A percentile compares a stretch with the other conserved stretches of the same genome.
These are phyloP conservation scores for Fistulinella prunicolor DNA, from an alignment of 768 basidiomycete species.

Conservation along the genomic window DNA sequence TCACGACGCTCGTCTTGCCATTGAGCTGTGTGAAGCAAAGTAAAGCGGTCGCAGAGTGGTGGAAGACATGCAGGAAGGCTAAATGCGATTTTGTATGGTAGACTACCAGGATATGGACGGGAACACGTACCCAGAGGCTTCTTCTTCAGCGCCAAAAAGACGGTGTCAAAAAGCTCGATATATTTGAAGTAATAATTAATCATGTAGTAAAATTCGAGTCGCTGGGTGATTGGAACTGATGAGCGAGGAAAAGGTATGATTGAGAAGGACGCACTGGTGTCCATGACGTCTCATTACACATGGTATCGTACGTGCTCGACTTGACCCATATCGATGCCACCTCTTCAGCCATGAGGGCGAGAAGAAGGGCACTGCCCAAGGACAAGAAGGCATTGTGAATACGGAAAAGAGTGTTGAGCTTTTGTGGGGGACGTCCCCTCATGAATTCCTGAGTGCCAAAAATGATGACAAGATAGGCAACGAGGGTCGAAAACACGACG, in stretches of 20 bases:
- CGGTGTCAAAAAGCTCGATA: slow-evolving; percentile 92
- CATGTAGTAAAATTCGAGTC: slow-evolving; percentile 95
- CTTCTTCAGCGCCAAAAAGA: slow-evolving; percentile 98
- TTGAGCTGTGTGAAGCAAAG: slow-evolving; percentile 94
- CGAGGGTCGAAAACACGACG: slow-evolving; percentile 67
- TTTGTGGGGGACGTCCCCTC: slow-evolving; percentile 70
- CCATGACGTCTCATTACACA: slow-evolving; percentile 80
- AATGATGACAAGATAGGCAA: slow-evolving; percentile 81
- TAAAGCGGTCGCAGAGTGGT: slow-evolving; percentile 96
- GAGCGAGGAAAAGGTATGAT: not conserved
- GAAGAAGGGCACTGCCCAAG: slow-evolving; percentile 76
- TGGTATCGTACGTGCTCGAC: slow-evolving; percentile 67
- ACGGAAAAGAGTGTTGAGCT: slow-evolving; percentile 83
- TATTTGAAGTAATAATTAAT: slow-evolving; percentile 99
- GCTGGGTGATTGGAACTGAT: slow-evolving; percentile 41
- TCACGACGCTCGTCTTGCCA: slow-evolving; percentile 89
- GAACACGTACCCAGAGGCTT: slow-evolving; percentile 80
- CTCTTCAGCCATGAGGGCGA: slow-evolving; percentile 90
- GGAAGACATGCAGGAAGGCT: slow-evolving; percentile 99
- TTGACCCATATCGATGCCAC: slow-evolving; percentile 76
- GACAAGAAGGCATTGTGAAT: slow-evolving; percentile 89
- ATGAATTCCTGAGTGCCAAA: slow-evolving; percentile 84
- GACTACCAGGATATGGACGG: no score
- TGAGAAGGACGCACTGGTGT: slow-evolving; percentile 63
- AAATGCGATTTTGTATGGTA: no score